Evolutionary conservation across 495 filamentous ascomycete species (phyloP).

Genomic region (Penicillium tannophilum): DNA sequence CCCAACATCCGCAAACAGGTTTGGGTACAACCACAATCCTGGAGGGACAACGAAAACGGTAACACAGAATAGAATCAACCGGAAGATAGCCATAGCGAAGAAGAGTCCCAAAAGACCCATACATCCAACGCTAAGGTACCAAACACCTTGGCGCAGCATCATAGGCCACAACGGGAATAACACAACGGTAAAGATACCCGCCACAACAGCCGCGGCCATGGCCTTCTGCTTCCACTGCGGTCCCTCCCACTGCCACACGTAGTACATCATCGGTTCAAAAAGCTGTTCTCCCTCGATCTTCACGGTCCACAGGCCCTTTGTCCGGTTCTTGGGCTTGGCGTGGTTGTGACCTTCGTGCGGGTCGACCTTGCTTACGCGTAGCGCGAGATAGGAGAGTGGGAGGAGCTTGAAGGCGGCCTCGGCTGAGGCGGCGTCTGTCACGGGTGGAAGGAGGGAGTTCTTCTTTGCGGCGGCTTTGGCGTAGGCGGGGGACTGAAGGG

Average conservation of each 20-base stretch:
- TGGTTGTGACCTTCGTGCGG: conserved; percentile 71
- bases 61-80: conserved; percentile 90
- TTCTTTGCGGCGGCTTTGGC: conserved; percentile 77
- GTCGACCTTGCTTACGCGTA: conserved; percentile 87
- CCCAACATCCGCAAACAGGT: conserved; percentile 97
- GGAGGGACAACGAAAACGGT: conserved; percentile 85
- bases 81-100: conserved; percentile 96
- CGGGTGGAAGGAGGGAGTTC: conserved; percentile 84
- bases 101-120: conserved; percentile 89
- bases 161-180: conserved; percentile 98
- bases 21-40: conserved; percentile 96
- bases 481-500: conserved; percentile 87
- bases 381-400: conserved; percentile 89
- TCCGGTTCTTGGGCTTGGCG: conserved; percentile 77
- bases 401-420: conserved; percentile 95
- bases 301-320: conserved; percentile 96
- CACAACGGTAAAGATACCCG: conserved; percentile 81
- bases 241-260: conserved; percentile 96
- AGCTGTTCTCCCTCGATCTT: conserved; percentile 97
- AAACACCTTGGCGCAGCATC: conserved; percentile 86
- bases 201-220: conserved; percentile 80
- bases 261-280: conserved; percentile 85
- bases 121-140: conserved; percentile 96
- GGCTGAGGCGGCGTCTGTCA: conserved; percentile 81
- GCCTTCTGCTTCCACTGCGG: conserved; percentile 90